Conservation (phyloP, 2,329 filamentous ascomycete genomes). For the Clonostachys sp. region DNA sequence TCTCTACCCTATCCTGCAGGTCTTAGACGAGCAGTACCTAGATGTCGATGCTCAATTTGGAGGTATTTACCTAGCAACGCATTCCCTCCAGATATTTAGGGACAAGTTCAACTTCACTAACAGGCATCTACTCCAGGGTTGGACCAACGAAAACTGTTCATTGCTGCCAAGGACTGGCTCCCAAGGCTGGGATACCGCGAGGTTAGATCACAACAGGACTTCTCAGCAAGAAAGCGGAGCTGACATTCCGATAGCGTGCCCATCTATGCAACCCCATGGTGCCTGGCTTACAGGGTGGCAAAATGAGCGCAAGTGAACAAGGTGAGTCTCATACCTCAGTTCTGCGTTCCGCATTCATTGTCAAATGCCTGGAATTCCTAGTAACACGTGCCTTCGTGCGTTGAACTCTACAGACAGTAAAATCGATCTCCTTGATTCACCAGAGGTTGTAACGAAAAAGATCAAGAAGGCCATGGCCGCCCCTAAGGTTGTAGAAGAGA, state of each 20-base stretch:
- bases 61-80: conserved; percentile 28
- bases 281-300: conserved; percentile 75
- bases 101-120: too few species aligned
- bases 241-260: conserved; percentile 19
- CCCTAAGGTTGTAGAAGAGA: conserved; percentile 74
- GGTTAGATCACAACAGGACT: conserved; percentile 16
- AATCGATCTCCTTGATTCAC: conserved; percentile 83
- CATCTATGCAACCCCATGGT: conserved; percentile 69
- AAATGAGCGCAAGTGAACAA: conserved; percentile 77
- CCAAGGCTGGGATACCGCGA: conserved; percentile 82
- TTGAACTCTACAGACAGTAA: conserved; percentile 58
- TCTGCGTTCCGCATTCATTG: not conserved
- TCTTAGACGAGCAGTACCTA: conserved; percentile 85
- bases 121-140: conserved; percentile 15
- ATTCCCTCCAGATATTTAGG: too few species aligned
- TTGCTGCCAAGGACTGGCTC: conserved; percentile 77
- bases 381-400: not conserved
- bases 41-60: conserved; percentile 87
- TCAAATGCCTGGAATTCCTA: not conserved
- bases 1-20: conserved; percentile 60
- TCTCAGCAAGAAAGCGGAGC: conserved; percentile 5
- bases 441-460: conserved; percentile 75
- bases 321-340: conserved; percentile 30
- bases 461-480: conserved; percentile 78
- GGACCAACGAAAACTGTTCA: conserved; percentile 89